Percentiles rank a stretch among this genome's conserved stretches.
Conservation (phyloP, 176 grass and related monocot genomes). For the Chrysopogon serrulatus region DNA sequence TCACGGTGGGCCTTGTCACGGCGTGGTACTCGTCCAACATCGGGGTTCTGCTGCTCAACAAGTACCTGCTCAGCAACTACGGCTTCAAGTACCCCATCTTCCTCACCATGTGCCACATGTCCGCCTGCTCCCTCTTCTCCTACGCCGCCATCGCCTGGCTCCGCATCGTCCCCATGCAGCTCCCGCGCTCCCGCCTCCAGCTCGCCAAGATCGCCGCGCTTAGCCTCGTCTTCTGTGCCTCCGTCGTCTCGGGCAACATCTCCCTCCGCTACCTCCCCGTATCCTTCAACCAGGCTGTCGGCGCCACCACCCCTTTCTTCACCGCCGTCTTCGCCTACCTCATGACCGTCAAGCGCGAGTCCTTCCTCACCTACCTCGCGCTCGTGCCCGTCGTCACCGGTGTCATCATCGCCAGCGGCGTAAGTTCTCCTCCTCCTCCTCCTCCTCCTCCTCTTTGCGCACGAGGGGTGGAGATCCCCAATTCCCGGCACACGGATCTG, state of each 20-base stretch:
- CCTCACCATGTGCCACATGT: slow-evolving; percentile 80
- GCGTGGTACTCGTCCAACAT: slow-evolving; percentile 70
- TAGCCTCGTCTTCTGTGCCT: slow-evolving; percentile 56
- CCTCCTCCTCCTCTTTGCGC: no score
- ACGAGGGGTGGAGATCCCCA: neutral
- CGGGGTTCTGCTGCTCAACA: slow-evolving; percentile 66
- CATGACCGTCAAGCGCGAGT: slow-evolving; percentile 60
- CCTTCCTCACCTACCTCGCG: slow-evolving; percentile 47
- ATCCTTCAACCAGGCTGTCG: slow-evolving; percentile 61
- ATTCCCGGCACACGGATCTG: neutral
- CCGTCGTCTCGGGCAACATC: slow-evolving; percentile 56
- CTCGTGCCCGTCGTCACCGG: slow-evolving; percentile 57
- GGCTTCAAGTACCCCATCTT: slow-evolving; percentile 73
- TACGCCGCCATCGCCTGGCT: slow-evolving; percentile 62
- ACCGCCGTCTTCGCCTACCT: slow-evolving; percentile 64
- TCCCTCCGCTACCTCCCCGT: slow-evolving; percentile 59
- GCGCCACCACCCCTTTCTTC: slow-evolving; percentile 66
- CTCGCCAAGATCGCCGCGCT: slow-evolving; percentile 65
- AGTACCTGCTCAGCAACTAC: slow-evolving; percentile 52
- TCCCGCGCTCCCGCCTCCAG: slow-evolving; percentile 48
- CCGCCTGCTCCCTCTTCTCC: slow-evolving; percentile 60
- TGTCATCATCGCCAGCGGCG: slow-evolving; percentile 63
- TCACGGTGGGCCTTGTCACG: slow-evolving; percentile 49
- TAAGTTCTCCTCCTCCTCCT: no score
- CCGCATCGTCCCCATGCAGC: slow-evolving; percentile 57